Evolutionary conservation across 2,329 filamentous ascomycete species (phyloP).

Genomic region (Helminthosporium solani): DNA sequence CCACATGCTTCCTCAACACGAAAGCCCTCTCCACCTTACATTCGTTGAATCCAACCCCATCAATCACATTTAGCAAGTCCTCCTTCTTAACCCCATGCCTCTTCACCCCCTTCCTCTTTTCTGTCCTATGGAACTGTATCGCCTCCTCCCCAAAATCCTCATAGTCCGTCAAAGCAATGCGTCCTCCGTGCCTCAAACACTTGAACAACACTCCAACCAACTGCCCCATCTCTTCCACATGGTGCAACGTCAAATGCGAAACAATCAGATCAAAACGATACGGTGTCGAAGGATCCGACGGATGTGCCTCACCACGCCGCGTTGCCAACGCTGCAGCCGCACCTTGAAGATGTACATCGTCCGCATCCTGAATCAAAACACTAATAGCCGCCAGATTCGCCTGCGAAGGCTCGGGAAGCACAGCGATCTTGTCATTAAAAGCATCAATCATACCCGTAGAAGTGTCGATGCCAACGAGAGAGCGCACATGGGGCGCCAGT

Average conservation of each 20-base stretch:
- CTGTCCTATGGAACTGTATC: slow-evolving; percentile 53
- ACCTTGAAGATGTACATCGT: slow-evolving; percentile 43
- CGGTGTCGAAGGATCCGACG: slow-evolving; percentile 14
- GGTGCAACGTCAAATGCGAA: slow-evolving; percentile 58
- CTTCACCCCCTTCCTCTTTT: slow-evolving; percentile 57
- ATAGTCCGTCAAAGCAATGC: slow-evolving; percentile 58
- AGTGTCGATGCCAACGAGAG: slow-evolving; percentile 56
- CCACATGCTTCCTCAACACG: slow-evolving; percentile 53
- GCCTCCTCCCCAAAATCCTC: slow-evolving; percentile 58
- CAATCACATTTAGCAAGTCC: too few relatives aligned
- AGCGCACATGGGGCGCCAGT: slow-evolving; percentile 51
- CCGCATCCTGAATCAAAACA: slow-evolving; percentile 51
- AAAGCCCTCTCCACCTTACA: slow-evolving; percentile 51
- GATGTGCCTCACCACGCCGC: slow-evolving; percentile 21
- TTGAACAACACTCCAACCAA: slow-evolving; percentile 51
- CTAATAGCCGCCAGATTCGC: slow-evolving; percentile 52
- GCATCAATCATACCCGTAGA: slow-evolving; percentile 58
- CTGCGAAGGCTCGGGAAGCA: slow-evolving; percentile 16
- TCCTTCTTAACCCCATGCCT: slow-evolving; percentile 54
- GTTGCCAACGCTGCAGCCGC: slow-evolving; percentile 41
- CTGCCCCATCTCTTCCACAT: slow-evolving; percentile 50
- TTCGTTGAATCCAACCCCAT: too few relatives aligned
- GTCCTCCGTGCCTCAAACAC: slow-evolving; percentile 51
- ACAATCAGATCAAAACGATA: slow-evolving; percentile 53
- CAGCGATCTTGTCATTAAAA: slow-evolving; percentile 48